These are phyloP conservation scores for Rubia yunnanensis DNA, from an alignment of 257 asterid genomes.

Conservation along the genomic window DNA sequence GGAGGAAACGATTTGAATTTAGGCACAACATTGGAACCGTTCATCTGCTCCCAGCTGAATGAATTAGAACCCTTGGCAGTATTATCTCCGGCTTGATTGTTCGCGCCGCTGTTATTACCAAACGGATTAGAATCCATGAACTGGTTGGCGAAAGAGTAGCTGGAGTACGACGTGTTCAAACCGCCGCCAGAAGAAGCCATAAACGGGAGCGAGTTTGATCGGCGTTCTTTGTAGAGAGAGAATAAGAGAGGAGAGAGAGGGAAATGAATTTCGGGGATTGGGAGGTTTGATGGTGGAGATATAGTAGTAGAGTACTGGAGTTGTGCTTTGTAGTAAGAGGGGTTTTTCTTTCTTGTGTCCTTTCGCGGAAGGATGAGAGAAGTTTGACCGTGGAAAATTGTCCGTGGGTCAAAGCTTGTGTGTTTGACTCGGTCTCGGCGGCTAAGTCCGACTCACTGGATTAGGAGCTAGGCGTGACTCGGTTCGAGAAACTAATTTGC, in stretches of 20 bases:
- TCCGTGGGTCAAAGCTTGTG: slow-evolving; percentile 34
- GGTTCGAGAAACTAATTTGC: no score
- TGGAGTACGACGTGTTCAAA: slow-evolving; percentile 20
- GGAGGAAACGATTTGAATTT: slow-evolving; percentile 51
- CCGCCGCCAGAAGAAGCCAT: slow-evolving; percentile 33
- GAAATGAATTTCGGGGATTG: background rate
- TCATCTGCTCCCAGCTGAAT: slow-evolving; percentile 26
- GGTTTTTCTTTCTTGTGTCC: slow-evolving; percentile 3
- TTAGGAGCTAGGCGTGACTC: background rate
- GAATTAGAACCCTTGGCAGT: slow-evolving; percentile 5
- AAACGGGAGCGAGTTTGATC: background rate
- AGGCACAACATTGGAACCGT: slow-evolving; percentile 12
- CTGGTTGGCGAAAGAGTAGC: slow-evolving; percentile 17
- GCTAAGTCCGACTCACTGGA: slow-evolving; percentile 22
- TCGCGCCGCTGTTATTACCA: background rate
- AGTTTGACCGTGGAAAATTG: slow-evolving; percentile 29
- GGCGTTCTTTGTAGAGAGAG: background rate
- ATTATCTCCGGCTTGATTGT: slow-evolving; percentile 12
- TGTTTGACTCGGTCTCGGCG: slow-evolving; percentile 67
- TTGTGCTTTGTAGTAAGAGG: background rate
- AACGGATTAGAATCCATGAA: slow-evolving; percentile 26
- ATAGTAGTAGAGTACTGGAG: background rate
- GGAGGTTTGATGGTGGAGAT: background rate
- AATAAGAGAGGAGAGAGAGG: background rate
- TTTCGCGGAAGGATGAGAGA: slow-evolving; percentile 23